A percentile compares a stretch with the other conserved stretches of the same genome.
phyloP scores from a whole-genome alignment of 2,329 filamentous ascomycete species.

The Purpureocillium takamizusanense region DNA sequence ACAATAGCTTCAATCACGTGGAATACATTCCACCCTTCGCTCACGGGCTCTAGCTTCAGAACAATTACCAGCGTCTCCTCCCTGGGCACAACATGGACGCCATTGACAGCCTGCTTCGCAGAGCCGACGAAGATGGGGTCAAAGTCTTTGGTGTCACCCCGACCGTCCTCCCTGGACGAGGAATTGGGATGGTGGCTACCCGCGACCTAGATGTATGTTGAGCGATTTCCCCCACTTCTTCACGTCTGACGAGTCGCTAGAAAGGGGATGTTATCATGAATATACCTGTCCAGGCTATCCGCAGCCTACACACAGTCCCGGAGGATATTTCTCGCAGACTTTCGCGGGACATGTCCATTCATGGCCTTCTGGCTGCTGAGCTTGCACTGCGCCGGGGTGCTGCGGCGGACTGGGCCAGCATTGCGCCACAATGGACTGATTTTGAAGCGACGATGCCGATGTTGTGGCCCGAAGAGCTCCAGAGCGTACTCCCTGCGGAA shows the following conservation, averaged over 20 bases:
- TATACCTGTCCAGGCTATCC: constrained; percentile 55
- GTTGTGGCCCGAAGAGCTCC: constrained; percentile 32
- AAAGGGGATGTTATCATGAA: constrained; percentile 49
- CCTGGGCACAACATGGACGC: neutral
- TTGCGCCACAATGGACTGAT: constrained; percentile 2
- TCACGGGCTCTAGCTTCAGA: neutral
- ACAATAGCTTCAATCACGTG: too few species aligned
- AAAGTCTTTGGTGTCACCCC: constrained; percentile 55
- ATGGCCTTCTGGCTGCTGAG: constrained; percentile 64
- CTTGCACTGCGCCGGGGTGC: constrained; percentile 37
- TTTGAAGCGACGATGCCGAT: constrained; percentile 13
- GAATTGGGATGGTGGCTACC: constrained; percentile 64
- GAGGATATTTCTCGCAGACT: constrained; percentile 42
- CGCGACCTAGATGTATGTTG: constrained; percentile 47
- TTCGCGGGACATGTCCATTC: constrained; percentile 48
- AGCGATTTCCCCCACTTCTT: constrained; percentile 5
- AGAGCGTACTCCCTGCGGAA: constrained; percentile 30
- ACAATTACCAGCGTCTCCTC: neutral
- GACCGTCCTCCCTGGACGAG: constrained; percentile 55
- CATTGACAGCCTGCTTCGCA: constrained; percentile 1
- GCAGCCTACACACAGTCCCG: constrained; percentile 54
- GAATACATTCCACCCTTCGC: too few species aligned
- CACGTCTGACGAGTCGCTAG: constrained; percentile 13
- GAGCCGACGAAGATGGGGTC: constrained; percentile 5
- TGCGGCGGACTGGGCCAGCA: constrained; percentile 1